A percentile compares a stretch with the other conserved stretches of the same genome.
Conservation (phyloP, 768 basidiomycete species). For the Collybiopsis confluens region DNA sequence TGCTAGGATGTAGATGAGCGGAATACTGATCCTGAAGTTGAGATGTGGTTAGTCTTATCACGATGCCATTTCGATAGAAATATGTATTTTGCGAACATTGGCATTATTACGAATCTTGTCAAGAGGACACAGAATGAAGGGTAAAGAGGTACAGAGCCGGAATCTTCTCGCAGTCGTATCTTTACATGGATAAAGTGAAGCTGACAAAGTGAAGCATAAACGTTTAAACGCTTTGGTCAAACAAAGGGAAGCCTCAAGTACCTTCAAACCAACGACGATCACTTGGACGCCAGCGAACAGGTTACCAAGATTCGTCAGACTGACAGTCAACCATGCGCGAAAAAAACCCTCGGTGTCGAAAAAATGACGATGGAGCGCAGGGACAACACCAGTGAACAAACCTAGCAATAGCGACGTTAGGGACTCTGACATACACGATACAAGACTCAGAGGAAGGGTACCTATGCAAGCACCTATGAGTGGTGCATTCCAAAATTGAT, state of each 20-base stretch:
- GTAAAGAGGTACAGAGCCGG: not conserved
- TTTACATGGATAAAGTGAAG: not conserved
- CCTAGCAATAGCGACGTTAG: not conserved
- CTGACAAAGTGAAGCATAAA: not conserved
- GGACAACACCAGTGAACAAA: not conserved
- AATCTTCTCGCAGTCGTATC: not conserved
- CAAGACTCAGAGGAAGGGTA: not conserved
- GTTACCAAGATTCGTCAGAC: constrained; percentile 3
- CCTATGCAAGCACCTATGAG: not conserved
- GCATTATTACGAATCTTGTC: not conserved
- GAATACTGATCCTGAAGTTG: constrained; percentile 6
- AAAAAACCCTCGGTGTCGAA: not conserved
- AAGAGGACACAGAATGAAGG: not conserved
- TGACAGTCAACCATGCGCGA: constrained; percentile 5
- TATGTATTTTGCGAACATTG: too few species aligned
- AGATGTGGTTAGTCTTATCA: too few species aligned
- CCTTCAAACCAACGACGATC: not conserved
- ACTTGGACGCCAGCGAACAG: constrained; percentile 4
- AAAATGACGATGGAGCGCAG: not conserved
- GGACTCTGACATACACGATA: too few species aligned
- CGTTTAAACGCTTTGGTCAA: not conserved
- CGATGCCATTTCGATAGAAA: too few species aligned
- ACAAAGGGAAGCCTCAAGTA: not conserved
- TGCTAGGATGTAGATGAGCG: not conserved
- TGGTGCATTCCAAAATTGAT: constrained; percentile 2